These are phyloP conservation scores for Naganishia vishniacii DNA, from an alignment of 768 basidiomycete genomes.

Conservation along the genomic window DNA sequence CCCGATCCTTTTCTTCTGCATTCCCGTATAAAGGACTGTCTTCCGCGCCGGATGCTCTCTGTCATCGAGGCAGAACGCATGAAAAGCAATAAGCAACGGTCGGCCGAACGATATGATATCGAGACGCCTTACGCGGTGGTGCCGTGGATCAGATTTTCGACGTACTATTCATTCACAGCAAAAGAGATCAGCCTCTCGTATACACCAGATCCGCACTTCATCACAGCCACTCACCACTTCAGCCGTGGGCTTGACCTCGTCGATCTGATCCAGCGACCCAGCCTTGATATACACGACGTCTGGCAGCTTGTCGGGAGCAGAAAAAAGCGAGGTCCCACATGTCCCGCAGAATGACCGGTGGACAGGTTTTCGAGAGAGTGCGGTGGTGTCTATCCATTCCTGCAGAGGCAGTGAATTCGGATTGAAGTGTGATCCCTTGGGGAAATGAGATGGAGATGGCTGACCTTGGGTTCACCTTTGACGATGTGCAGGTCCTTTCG, in stretches of 20 bases:
- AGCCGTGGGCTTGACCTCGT: background rate
- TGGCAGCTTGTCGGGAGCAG: background rate
- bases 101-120: too few relatives aligned
- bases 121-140: too few relatives aligned
- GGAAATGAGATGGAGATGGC: background rate
- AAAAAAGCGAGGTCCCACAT: background rate
- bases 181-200: too few relatives aligned
- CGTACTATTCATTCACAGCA: too few relatives aligned
- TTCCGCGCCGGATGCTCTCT: too few relatives aligned
- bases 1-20: too few relatives aligned
- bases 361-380: background rate
- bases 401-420: background rate
- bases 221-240: slow-evolving; percentile 8
- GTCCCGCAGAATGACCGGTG: background rate
- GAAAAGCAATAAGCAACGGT: too few relatives aligned
- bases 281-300: background rate
- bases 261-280: background rate
- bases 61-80: too few relatives aligned
- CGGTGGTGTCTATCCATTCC: background rate
- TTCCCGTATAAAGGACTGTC: too few relatives aligned
- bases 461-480: background rate
- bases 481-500: background rate
- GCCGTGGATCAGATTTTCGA: too few relatives aligned
- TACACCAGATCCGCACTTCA: too few relatives aligned
- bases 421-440: background rate